phyloP scores from a whole-genome alignment of 192 early-diverging fungal genomes.

The Diversispora eburnea region DNA sequence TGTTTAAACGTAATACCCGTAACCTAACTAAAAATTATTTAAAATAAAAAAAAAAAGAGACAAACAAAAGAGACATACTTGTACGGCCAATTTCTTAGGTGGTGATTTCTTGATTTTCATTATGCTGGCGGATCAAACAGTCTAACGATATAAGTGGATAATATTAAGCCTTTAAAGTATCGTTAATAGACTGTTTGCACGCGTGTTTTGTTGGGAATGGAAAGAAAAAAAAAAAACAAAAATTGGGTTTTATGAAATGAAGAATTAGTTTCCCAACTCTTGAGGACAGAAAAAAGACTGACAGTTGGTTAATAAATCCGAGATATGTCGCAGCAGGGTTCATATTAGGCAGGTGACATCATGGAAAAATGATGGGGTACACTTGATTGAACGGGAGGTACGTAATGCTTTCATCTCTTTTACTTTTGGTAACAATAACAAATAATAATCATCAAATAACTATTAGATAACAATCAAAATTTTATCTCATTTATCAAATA shows the following conservation, averaged over 20 bases:
- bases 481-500: too few relatives aligned
- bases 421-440: too few relatives aligned
- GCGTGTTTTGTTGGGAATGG: conserved; percentile 8
- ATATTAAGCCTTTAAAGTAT: conserved; percentile 6
- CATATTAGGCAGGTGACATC: too few relatives aligned
- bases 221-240: background rate
- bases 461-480: too few relatives aligned
- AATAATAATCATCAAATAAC: too few relatives aligned
- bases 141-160: background rate
- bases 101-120: conserved; percentile 31
- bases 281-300: conserved; percentile 1
- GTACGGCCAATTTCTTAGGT: conserved; percentile 27
- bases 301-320: background rate
- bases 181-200: conserved; percentile 8
- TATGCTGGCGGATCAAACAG: conserved; percentile 20
- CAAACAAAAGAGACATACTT: conserved; percentile 11
- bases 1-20: too few relatives aligned
- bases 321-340: too few relatives aligned
- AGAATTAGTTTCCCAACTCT: conserved; percentile 28
- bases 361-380: too few relatives aligned
- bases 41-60: background rate
- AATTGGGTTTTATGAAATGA: background rate
- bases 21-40: background rate
- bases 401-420: too few relatives aligned
- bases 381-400: too few relatives aligned